A percentile compares a stretch with the other conserved stretches of the same genome.
phyloP scores from a whole-genome alignment of 1,284 basidiomycete species.

The Chalciporus piperatoides region DNA sequence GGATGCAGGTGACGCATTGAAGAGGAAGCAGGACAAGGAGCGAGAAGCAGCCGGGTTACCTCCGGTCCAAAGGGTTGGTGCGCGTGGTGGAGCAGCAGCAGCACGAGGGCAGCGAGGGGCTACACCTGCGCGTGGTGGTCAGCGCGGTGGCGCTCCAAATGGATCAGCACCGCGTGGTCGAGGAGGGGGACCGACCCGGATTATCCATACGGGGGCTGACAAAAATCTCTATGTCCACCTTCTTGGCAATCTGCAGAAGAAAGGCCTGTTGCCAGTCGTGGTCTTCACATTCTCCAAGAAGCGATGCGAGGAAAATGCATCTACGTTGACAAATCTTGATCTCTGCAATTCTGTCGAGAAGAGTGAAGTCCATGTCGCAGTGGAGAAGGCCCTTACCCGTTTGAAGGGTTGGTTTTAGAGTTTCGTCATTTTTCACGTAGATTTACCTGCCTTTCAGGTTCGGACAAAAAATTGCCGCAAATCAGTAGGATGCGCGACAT shows the following conservation, averaged over 20 bases:
- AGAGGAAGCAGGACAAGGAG: slow-evolving; percentile 96
- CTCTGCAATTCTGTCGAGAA: slow-evolving; percentile 87
- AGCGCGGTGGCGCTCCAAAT: slow-evolving; percentile 47
- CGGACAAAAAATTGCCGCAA: slow-evolving; percentile 93
- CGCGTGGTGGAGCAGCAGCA: slow-evolving; percentile 66
- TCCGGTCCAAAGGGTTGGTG: slow-evolving; percentile 77
- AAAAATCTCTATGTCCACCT: slow-evolving; percentile 95
- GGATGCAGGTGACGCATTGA: slow-evolving; percentile 83
- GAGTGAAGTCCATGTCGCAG: slow-evolving; percentile 93
- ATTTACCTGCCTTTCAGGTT: slow-evolving; percentile 47
- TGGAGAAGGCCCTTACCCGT: slow-evolving; percentile 88
- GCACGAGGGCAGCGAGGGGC: slow-evolving; percentile 53
- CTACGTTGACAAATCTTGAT: slow-evolving; percentile 85
- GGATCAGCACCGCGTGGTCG: slow-evolving; percentile 40
- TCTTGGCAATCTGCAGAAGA: slow-evolving; percentile 83
- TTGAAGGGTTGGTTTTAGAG: slow-evolving; percentile 69
- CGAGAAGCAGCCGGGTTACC: slow-evolving; percentile 89
- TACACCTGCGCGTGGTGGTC: slow-evolving; percentile 41
- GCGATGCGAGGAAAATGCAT: slow-evolving; percentile 94
- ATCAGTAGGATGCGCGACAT: slow-evolving; percentile 91
- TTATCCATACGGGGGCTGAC: slow-evolving; percentile 68
- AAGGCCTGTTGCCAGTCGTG: slow-evolving; percentile 86
- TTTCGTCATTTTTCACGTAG: slow-evolving; percentile 1
- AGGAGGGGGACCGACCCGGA: slow-evolving; percentile 54
- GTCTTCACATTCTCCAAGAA: slow-evolving; percentile 98